Evolutionary conservation across 257 asterid species (phyloP), one percentile per base, ranked within the genome.

Genomic region (Salvia rosmarinus): DNA sequence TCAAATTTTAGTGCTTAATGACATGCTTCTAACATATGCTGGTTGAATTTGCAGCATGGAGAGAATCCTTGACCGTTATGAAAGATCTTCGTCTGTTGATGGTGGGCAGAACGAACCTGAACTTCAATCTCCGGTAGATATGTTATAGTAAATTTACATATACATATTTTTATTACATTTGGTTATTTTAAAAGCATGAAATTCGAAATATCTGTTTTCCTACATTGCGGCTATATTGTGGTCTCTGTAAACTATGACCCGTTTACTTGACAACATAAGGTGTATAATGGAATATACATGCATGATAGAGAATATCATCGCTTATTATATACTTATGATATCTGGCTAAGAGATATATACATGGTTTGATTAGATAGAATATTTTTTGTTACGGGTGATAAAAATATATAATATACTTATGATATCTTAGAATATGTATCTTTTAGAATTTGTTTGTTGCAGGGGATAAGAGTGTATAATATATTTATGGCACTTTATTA

Each of bases 61-160:
- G 37, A 89, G 81, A 74, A 86, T 92, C 68, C 89, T 91, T 20
- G 96, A 91, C 78, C 84, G 89, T 54, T 91, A 91, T 73, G 98
- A 89, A 64, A 85, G 90, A 68, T 80, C 76, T 75, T 89, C 96
- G 14, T 79, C 81, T 56, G 81, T 83, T 42, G 96, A 86, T 69
- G 85, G 75, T 69, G 85, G 75, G 76, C 90, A 88, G 43, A 82
- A 44, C 37, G 37, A 77, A 17, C 79, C 85, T 34, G 83, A 86
- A 17, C 70, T 70, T n/a, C 85, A 85, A 23, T 80, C 92, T 28
- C 84, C 82, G 87, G 98, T 92, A 75, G 5, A 2, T 21, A 57
- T 14, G 10, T 4, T 14, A n/a, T 25, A n/a, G 17, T 16, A n/a
- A 9, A 7, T 4, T 19, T 23, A 21, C 12, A 40, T 13, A 64